Evolutionary conservation across 805 yeast species (phyloP), one percentile per base, ranked within the genome.

Genomic region (Sungouiella thailandica): DNA sequence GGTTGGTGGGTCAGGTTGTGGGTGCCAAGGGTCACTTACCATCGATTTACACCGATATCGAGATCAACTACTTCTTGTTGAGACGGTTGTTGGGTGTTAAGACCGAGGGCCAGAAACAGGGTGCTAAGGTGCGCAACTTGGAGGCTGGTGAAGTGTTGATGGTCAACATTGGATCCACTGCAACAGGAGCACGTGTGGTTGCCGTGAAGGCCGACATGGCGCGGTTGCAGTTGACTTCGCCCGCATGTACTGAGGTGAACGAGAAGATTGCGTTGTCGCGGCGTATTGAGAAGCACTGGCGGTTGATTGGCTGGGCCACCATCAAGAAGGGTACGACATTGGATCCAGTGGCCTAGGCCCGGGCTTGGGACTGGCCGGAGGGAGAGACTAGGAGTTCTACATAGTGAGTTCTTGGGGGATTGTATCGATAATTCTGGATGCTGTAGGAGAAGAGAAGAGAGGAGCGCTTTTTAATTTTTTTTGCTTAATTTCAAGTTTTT

Each of bases 121-220:
- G 70, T 39, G 96, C 97, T 39, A 89, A 87, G 74, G 97, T 93
- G 44, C 81, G 95, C 65, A 93, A 90, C 64, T 78, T 93, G 57
- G 90, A 87, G 54, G 80, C 80, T 50, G 90, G 90, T 53, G 99
- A 93, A 66, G 95, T 93, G 47, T 76, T 93, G 59, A 94, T 93
- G 98, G 98, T 93, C 33, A 93, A 94, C 65, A 94, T 93, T 54
- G 99, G 99, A 45, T 93, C 98, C 17, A 93, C 97, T 32, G 97
- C 99, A 36, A 87, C 97, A 20, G 99, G 99, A 68, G 98, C 98
- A 37, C 84, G 97, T 65, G 98, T 93, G 47, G 83, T 88, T 49
- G 95, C 96, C 31, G 97, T 93, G 35, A 85, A 87, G 65, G 97
- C 97, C 41, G 99, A 93, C 76, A 87, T 94, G 96, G 98, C 98